phyloP scores from a whole-genome alignment of 352 stramenopile genomes.

The Pseudoperonospora humuli region DNA sequence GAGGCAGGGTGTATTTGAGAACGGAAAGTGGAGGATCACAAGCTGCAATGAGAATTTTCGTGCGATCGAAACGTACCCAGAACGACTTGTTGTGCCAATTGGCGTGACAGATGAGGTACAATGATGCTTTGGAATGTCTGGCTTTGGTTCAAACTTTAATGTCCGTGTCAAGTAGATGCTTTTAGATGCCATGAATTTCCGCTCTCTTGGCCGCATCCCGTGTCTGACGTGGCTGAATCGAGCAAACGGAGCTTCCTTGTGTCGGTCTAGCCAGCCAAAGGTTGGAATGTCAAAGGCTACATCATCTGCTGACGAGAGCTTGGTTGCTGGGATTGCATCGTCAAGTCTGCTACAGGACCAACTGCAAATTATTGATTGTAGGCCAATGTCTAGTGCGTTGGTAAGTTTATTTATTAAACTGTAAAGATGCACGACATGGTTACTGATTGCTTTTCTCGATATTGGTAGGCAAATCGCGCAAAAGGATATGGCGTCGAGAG shows the following conservation, averaged over 20 bases:
- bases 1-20: conserved; percentile 64
- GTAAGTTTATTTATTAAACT: conserved; percentile 15
- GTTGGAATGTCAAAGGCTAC: conserved; percentile 75
- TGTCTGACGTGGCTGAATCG: conserved; percentile 66
- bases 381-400: conserved; percentile 70
- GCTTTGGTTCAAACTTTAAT: not conserved
- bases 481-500: conserved; percentile 94
- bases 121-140: not conserved
- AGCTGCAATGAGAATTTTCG: conserved; percentile 63
- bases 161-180: conserved; percentile 35
- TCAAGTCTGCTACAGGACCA: conserved; percentile 60
- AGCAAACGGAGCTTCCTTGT: conserved; percentile 55
- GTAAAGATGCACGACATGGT: not conserved
- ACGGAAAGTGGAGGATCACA: conserved; percentile 54
- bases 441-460: not conserved
- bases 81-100: conserved; percentile 88
- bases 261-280: conserved; percentile 77
- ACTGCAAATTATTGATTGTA: conserved; percentile 79
- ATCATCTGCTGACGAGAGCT: conserved; percentile 57
- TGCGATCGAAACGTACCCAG: conserved; percentile 90
- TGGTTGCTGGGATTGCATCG: conserved; percentile 56
- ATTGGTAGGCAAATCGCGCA: conserved; percentile 59
- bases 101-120: conserved; percentile 80
- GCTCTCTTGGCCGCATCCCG: conserved; percentile 66
- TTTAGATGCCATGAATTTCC: conserved; percentile 59